phyloP scores from a whole-genome alignment of 768 basidiomycete genomes.

The Exsudoporus frostii region DNA sequence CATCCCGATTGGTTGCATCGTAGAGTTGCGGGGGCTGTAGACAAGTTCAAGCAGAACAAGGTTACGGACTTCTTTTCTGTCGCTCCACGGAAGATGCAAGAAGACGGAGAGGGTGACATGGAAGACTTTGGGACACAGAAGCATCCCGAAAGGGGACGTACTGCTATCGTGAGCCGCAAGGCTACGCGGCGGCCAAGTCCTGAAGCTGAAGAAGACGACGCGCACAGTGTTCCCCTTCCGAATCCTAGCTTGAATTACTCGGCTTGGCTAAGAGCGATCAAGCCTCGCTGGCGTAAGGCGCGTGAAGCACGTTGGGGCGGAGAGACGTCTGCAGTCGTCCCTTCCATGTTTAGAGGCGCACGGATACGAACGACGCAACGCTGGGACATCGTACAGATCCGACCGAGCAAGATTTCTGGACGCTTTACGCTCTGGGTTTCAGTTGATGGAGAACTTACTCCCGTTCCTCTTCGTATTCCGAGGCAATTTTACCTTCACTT shows the following conservation, averaged over 20 bases:
- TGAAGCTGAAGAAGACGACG: conserved; percentile 34
- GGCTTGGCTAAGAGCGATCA: conserved; percentile 75
- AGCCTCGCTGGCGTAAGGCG: conserved; percentile 69
- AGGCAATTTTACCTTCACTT: conserved; percentile 94
- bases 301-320: conserved; percentile 47
- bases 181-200: conserved; percentile 39
- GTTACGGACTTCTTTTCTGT: conserved; percentile 86
- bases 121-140: conserved; percentile 50
- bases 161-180: conserved; percentile 56
- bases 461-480: conserved; percentile 79
- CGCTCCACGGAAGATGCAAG: conserved; percentile 11
- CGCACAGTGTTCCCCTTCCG: conserved; percentile 44
- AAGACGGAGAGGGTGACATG: conserved; percentile 43
- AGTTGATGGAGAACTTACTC: conserved; percentile 73
- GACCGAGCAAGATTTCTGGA: conserved; percentile 70
- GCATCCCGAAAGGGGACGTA: conserved; percentile 35
- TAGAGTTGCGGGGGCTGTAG: conserved; percentile 81
- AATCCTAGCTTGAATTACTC: conserved; percentile 65
- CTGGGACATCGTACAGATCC: conserved; percentile 94
- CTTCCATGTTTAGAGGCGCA: conserved; percentile 71
- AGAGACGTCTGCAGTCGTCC: conserved; percentile 44
- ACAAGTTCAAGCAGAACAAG: conserved; percentile 98
- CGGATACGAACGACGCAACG: conserved; percentile 57
- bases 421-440: conserved; percentile 88
- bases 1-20: conserved; percentile 98